Evolutionary conservation across 2,329 filamentous ascomycete species (phyloP).

Genomic region (Curvularia hawaiiensis): DNA sequence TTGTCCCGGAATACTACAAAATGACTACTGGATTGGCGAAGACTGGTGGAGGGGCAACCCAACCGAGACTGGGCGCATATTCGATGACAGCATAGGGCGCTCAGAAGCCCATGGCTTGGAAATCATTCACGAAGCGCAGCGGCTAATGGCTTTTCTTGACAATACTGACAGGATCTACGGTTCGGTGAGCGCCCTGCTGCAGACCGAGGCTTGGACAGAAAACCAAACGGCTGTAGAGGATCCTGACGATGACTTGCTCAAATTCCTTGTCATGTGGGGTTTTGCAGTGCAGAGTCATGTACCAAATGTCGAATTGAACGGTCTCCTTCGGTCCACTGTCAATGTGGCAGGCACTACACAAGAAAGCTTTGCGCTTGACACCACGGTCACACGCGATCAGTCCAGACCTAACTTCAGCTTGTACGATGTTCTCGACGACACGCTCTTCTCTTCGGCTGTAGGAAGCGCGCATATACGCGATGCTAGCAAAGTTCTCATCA

Average conservation of each 20-base stretch:
- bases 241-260: slow-evolving; percentile 48
- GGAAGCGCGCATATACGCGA: slow-evolving; percentile 39
- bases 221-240: slow-evolving; percentile 22
- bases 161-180: slow-evolving; percentile 63
- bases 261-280: slow-evolving; percentile 58
- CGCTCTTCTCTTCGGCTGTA: slow-evolving; percentile 47
- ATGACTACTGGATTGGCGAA: slow-evolving; percentile 60
- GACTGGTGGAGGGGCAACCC: slow-evolving; percentile 68
- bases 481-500: slow-evolving; percentile 60
- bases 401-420: slow-evolving; percentile 47
- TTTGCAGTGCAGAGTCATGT: slow-evolving; percentile 51
- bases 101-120: slow-evolving; percentile 42
- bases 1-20: slow-evolving; percentile 50
- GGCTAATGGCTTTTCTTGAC: slow-evolving; percentile 66
- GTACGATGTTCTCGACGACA: slow-evolving; percentile 60
- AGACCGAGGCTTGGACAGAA: slow-evolving; percentile 48
- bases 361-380: slow-evolving; percentile 39
- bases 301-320: slow-evolving; percentile 50
- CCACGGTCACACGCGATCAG: slow-evolving; percentile 28
- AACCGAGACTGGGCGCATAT: slow-evolving; percentile 56
- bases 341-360: slow-evolving; percentile 33
- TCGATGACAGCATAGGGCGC: slow-evolving; percentile 48
- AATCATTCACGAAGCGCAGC: slow-evolving; percentile 62
- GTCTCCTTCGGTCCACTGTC: slow-evolving; percentile 52
- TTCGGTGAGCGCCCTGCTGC: slow-evolving; percentile 57